Evolutionary conservation across 2,329 filamentous ascomycete species (phyloP).

Genomic region (Nemania sp.): DNA sequence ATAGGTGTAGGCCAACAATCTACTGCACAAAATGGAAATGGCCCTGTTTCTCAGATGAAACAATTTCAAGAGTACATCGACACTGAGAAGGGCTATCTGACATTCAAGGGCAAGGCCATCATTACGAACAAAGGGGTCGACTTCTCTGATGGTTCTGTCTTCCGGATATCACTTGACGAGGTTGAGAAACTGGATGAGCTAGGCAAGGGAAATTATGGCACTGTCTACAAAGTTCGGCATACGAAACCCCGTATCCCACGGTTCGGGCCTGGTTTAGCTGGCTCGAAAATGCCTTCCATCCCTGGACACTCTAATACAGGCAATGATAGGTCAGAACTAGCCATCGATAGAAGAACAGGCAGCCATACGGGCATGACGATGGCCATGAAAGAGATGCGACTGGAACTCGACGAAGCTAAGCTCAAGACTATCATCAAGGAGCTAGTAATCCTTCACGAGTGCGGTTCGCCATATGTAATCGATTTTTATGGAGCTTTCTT

Average conservation of each 20-base stretch:
- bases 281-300: conserved; percentile 48
- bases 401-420: conserved; percentile 95
- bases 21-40: conserved; percentile 41
- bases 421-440: conserved; percentile 98
- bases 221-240: conserved; percentile 94
- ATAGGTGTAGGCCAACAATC: conserved; percentile 39
- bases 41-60: conserved; percentile 55
- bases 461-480: conserved; percentile 93
- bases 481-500: conserved; percentile 99
- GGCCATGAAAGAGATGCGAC: conserved; percentile 98
- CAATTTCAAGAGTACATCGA: conserved; percentile 82
- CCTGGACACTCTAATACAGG: conserved; percentile 41
- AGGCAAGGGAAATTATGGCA: conserved; percentile 97
- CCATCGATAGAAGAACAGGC: conserved; percentile 40
- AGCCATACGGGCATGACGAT: conserved; percentile 76
- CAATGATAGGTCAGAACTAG: conserved; percentile 26
- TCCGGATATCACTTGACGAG: conserved; percentile 90
- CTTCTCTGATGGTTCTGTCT: conserved; percentile 85
- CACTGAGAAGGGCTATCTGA: conserved; percentile 85
- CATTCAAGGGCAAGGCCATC: conserved; percentile 88
- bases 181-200: conserved; percentile 91
- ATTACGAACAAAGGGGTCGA: conserved; percentile 89
- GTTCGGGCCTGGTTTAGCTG: conserved; percentile 61
- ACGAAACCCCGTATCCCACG: conserved; percentile 64
- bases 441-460: conserved; percentile 92